Evolutionary conservation across 2,329 filamentous ascomycete genomes (phyloP).

Genomic region (Hirsutella minnesotensis): DNA sequence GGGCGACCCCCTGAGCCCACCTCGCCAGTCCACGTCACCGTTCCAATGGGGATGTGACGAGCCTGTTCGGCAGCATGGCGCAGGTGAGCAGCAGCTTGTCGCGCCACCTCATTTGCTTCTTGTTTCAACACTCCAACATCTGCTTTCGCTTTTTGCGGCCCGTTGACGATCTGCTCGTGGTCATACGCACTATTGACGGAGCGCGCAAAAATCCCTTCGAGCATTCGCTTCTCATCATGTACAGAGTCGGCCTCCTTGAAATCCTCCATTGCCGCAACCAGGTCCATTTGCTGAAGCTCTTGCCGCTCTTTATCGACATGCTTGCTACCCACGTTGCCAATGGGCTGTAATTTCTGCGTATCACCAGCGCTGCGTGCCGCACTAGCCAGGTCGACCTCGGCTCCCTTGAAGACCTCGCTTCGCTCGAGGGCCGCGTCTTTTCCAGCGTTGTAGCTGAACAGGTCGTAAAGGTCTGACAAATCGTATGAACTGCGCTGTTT

Average conservation of each 20-base stretch:
- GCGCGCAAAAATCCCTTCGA: conserved; percentile 79
- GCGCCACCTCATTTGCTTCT: conserved; percentile 71
- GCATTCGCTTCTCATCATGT: conserved; percentile 60
- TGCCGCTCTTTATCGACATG: conserved; percentile 19
- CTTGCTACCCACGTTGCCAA: conserved; percentile 4
- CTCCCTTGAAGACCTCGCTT: conserved; percentile 75
- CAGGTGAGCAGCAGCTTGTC: conserved; percentile 65
- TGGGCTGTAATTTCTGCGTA: neutral
- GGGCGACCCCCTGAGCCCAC: conserved; percentile 68
- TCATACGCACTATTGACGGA: conserved; percentile 87
- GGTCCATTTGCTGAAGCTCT: conserved; percentile 40
- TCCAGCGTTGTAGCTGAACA: conserved; percentile 59
- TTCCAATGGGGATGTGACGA: conserved; percentile 62
- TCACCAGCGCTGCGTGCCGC: conserved; percentile 2
- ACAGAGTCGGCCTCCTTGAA: conserved; percentile 43
- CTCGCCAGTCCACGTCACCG: conserved; percentile 87
- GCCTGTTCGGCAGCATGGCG: conserved; percentile 63
- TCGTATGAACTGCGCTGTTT: conserved; percentile 90
- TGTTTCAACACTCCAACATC: conserved; percentile 68
- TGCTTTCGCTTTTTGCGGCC: conserved; percentile 57
- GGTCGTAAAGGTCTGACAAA: conserved; percentile 77
- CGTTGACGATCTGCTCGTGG: conserved; percentile 82
- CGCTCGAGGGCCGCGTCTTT: conserved; percentile 57
- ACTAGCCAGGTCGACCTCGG: conserved; percentile 45
- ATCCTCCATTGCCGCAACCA: conserved; percentile 53